A percentile compares a stretch with the other conserved stretches of the same genome.
phyloP scores from a whole-genome alignment of 352 stramenopile species.

The Globisporangium recalcitrans region DNA sequence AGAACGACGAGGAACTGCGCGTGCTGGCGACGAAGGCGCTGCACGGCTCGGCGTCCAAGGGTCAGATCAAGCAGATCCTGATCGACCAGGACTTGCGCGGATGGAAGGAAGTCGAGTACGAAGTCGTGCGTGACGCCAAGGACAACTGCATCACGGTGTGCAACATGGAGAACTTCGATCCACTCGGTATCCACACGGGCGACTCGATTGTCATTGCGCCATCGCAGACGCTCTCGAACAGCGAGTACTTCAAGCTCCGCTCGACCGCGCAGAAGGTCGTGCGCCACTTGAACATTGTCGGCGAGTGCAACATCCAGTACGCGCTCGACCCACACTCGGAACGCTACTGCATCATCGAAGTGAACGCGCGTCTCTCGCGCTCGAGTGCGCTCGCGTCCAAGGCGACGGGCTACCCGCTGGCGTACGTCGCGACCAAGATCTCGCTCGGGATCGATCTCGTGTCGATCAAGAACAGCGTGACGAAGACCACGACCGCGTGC shows the following conservation, averaged over 20 bases:
- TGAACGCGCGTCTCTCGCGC: conserved; percentile 96
- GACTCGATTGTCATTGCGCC: conserved; percentile 97
- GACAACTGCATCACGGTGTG: conserved; percentile 98
- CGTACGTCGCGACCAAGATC: conserved; percentile 98
- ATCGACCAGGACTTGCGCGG: conserved; percentile 96
- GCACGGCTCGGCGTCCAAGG: conserved; percentile 82
- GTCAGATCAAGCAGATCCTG: conserved; percentile 90
- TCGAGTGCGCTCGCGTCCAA: conserved; percentile 97
- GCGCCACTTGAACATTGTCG: conserved; percentile 95
- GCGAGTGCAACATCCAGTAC: conserved; percentile 99
- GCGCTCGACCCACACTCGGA: conserved; percentile 92
- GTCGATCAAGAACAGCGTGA: conserved; percentile 95
- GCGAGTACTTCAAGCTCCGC: conserved; percentile 97
- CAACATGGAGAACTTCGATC: conserved; percentile 99
- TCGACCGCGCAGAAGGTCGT: conserved; percentile 95
- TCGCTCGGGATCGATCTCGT: conserved; percentile 93
- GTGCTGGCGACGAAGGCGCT: conserved; percentile 91
- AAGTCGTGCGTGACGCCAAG: conserved; percentile 93
- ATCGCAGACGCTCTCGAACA: conserved; percentile 95
- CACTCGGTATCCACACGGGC: conserved; percentile 95
- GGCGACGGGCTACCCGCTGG: conserved; percentile 97
- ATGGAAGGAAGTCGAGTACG: conserved; percentile 99
- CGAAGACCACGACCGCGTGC: conserved; percentile 94
- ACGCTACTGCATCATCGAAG: conserved; percentile 98
- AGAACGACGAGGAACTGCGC: conserved; percentile 85